Conservation (phyloP, 805 yeast species). For the Cyberlindnera veronae region DNA sequence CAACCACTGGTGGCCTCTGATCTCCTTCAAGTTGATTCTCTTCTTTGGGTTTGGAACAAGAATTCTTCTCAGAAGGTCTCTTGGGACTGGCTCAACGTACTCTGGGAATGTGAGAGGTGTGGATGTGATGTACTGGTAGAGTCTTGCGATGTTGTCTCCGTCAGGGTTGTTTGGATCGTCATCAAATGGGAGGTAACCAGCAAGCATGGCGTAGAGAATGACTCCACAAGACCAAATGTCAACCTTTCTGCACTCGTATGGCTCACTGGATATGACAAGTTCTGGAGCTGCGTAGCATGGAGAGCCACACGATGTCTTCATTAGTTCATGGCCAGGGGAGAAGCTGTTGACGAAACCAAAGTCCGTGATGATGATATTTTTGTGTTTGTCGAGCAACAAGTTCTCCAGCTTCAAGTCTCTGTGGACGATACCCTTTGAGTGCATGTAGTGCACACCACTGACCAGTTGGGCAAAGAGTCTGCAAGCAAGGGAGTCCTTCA, state of each 20-base stretch:
- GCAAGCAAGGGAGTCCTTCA: conserved; percentile 85
- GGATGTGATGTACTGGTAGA: conserved; percentile 87
- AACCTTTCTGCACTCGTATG: conserved; percentile 89
- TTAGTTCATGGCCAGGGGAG: conserved; percentile 57
- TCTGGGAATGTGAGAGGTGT: conserved; percentile 96
- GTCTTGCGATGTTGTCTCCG: conserved; percentile 86
- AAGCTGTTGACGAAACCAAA: conserved; percentile 91
- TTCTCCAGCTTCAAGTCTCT: conserved; percentile 84
- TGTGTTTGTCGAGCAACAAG: conserved; percentile 59
- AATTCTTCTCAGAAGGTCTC: conserved; percentile 83
- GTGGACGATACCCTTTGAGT: conserved; percentile 66
- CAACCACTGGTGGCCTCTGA: conserved; percentile 85
- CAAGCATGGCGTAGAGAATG: conserved; percentile 91
- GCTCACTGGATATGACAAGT: conserved; percentile 78
- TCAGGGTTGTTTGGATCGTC: conserved; percentile 97
- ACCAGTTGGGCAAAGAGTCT: conserved; percentile 88
- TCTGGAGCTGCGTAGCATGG: conserved; percentile 98
- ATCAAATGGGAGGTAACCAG: conserved; percentile 96
- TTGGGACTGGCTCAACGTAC: conserved; percentile 82
- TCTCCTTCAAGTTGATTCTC: conserved; percentile 64
- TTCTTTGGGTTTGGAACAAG: conserved; percentile 80
- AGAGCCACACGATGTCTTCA: conserved; percentile 86
- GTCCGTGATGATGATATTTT: conserved; percentile 76
- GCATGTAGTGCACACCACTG: conserved; percentile 87
- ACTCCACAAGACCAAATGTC: conserved; percentile 98